Evolutionary conservation across 208 protist genomes (phyloP).

Genomic region (Crithidia mellificae): DNA sequence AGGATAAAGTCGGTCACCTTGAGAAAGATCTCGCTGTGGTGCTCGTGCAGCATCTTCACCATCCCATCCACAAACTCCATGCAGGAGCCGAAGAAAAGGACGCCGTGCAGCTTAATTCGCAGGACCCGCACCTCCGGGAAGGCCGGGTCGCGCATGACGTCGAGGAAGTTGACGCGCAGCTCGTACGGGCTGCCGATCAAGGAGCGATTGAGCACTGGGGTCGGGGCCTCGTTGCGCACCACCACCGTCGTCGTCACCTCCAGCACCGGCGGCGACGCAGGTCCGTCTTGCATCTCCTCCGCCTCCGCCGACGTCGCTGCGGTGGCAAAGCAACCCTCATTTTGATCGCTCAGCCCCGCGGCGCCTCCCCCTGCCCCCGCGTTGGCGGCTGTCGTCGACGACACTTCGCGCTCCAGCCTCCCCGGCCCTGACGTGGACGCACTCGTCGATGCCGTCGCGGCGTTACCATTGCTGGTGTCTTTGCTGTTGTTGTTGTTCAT

Average conservation of each 20-base stretch:
- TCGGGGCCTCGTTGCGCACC: constrained; percentile 7
- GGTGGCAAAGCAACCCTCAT: not conserved
- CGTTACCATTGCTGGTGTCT: too few relatives aligned
- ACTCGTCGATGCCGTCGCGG: too few relatives aligned
- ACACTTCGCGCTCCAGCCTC: not conserved
- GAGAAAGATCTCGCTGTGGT: constrained; percentile 54
- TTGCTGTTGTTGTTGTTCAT: too few relatives aligned
- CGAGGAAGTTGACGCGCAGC: constrained; percentile 48
- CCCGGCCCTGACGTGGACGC: not conserved
- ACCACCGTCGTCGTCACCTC: constrained; percentile 19
- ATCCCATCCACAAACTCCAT: constrained; percentile 57
- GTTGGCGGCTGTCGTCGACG: not conserved
- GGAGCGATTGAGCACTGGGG: constrained; percentile 24
- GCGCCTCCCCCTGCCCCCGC: too few relatives aligned
- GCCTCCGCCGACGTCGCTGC: not conserved
- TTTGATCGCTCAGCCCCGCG: too few relatives aligned
- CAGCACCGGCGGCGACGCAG: constrained; percentile 10
- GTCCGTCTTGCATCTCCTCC: not conserved
- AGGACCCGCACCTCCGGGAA: constrained; percentile 56
- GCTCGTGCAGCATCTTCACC: constrained; percentile 48
- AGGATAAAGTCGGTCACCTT: constrained; percentile 60
- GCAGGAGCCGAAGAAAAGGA: constrained; percentile 61
- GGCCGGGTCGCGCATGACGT: constrained; percentile 36
- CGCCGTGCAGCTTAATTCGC: constrained; percentile 46
- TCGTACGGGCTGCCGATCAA: constrained; percentile 24